Base-by-base conservation (phyloP, 2,329 filamentous ascomycete species). In the Colletotrichum sp. region DNA sequence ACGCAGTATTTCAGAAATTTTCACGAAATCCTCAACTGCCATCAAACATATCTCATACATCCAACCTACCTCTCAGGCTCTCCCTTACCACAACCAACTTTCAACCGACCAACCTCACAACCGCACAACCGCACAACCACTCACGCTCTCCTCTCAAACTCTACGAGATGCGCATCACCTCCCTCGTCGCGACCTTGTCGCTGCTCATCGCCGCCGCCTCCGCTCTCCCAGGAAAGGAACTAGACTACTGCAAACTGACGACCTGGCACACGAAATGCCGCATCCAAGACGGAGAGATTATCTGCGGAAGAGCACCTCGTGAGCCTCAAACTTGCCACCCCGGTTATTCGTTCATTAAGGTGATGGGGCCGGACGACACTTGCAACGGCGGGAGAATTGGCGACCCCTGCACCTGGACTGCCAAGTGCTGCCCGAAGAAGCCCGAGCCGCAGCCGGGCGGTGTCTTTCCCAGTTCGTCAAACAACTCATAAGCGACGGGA, bases 91-190 rank as follows among this genome's bases (percentile, higher is more conserved):
- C 38, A 48, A n/a, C 38, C 38, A 13, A 13, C 38, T 0, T 48
- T n/a, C 38, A 48, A 43, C 38, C 38, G 18, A n/a, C 9, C 5
- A 43, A 48, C 38, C 9, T 48, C 38, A 48, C 18, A n/a, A n/a
- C n/a, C n/a, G n/a, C n/a, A n/a, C n/a, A n/a, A n/a, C n/a, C n/a
- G n/a, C 5, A 0, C 18, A 2, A n/a, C 8, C 38, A 48, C 18
- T n/a, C 38, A 0, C 38, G 0, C 38, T 48, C 18, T 48, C 18
- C 5, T 43, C 8, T 0, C 0, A 18, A 6, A 0, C 38, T 18
- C 16, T n/a, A 10, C 38, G 2, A 43, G 38, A 48, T 48, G 38
- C 38, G 16, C 9, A 6, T 48, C 38, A n/a, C 0, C 38, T 48
- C 38, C 38, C 5, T 48, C 5, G 18, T n/a, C 38, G 38, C 38